A percentile compares a stretch with the other conserved stretches of the same genome.
phyloP scores from a whole-genome alignment of 2,329 filamentous ascomycete genomes.

The Pestalotiopsis fici region DNA sequence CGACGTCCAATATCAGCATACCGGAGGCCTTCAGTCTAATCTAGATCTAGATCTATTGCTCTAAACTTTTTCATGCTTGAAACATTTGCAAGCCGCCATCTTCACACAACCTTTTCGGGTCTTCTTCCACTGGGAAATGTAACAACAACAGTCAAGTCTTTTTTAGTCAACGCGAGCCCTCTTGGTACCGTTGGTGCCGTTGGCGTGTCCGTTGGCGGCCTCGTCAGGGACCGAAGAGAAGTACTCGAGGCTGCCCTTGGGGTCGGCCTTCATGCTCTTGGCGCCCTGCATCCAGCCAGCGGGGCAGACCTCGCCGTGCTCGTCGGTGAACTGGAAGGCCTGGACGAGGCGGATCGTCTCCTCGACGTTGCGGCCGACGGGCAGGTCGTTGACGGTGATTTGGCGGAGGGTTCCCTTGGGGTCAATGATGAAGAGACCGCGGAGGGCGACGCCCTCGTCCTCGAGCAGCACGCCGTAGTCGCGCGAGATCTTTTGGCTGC shows the following conservation, averaged over 20 bases:
- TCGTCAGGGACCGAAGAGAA: conserved; percentile 27
- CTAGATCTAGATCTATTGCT: conserved; percentile 5
- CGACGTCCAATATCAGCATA: no score
- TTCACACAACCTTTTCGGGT: neutral
- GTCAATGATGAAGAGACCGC: conserved; percentile 68
- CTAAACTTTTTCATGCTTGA: neutral
- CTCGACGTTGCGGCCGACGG: conserved; percentile 65
- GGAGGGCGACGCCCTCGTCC: conserved; percentile 63
- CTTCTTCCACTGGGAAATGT: neutral
- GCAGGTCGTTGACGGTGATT: conserved; percentile 67
- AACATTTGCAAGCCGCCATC: neutral
- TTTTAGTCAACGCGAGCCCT: conserved; percentile 21
- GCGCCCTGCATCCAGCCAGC: conserved; percentile 49
- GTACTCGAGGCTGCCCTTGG: conserved; percentile 52
- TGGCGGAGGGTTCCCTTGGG: conserved; percentile 61
- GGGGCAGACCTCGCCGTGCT: conserved; percentile 75
- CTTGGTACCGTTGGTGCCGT: conserved; percentile 33
- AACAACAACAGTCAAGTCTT: neutral
- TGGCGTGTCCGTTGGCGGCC: conserved; percentile 28
- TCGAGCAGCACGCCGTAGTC: conserved; percentile 66
- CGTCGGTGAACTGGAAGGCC: conserved; percentile 81
- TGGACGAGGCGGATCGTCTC: conserved; percentile 67
- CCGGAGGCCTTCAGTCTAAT: neutral
- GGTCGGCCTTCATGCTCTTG: conserved; percentile 52
- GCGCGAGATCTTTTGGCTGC: conserved; percentile 59